These are phyloP conservation scores for Lactarius vividus DNA, from an alignment of 768 basidiomycete genomes.

Conservation along the genomic window DNA sequence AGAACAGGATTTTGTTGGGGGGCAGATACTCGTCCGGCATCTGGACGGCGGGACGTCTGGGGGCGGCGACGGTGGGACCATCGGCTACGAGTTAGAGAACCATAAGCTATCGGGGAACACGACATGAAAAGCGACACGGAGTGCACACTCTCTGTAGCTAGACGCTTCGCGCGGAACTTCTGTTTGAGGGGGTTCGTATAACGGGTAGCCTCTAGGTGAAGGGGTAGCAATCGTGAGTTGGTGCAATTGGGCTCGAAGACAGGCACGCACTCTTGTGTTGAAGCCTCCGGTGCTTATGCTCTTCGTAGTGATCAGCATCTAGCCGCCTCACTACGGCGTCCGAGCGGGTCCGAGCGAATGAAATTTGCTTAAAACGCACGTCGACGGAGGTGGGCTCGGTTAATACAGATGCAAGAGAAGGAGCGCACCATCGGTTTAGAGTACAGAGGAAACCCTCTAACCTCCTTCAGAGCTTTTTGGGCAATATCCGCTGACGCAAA, in stretches of 20 bases:
- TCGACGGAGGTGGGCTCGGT: conserved; percentile 1
- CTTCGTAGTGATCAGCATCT: conserved; percentile 64
- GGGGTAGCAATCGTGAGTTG: not conserved
- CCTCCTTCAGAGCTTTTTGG: conserved; percentile 86
- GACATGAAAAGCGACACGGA: conserved; percentile 11
- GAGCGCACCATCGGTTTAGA: conserved; percentile 88
- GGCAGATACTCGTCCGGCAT: conserved; percentile 99
- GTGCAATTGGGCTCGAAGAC: not conserved
- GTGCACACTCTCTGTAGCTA: conserved; percentile 72
- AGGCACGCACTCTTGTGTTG: conserved; percentile 77
- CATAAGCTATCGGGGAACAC: conserved; percentile 9
- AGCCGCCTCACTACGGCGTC: conserved; percentile 84
- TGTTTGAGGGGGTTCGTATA: conserved; percentile 88
- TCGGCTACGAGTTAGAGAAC: conserved; percentile 48
- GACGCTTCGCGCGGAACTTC: conserved; percentile 77
- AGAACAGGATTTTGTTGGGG: conserved; percentile 97
- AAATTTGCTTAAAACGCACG: conserved; percentile 70
- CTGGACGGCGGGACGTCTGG: conserved; percentile 82
- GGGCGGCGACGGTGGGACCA: conserved; percentile 57
- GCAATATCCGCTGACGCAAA: conserved; percentile 83
- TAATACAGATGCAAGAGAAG: not conserved
- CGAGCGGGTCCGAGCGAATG: conserved; percentile 84
- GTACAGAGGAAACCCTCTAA: conserved; percentile 90
- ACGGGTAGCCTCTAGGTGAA: conserved; percentile 63
- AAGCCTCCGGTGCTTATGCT: conserved; percentile 68